Evolutionary conservation across 768 basidiomycete genomes (phyloP).

Genomic region (Auricularia auricula-judae): DNA sequence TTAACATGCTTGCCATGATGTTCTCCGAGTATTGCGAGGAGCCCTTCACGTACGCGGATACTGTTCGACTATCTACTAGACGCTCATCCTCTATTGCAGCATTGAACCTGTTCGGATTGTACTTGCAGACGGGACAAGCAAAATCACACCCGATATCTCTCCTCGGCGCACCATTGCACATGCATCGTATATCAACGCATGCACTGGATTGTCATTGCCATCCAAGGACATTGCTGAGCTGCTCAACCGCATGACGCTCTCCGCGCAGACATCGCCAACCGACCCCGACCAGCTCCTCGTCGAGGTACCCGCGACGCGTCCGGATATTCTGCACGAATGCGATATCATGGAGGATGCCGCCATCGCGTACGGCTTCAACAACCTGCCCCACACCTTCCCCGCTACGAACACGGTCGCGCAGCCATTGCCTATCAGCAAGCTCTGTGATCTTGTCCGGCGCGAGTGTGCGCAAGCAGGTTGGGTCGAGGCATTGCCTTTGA

Average conservation of each 20-base stretch:
- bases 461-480: conserved; percentile 96
- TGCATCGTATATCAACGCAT: conserved; percentile 90
- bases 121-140: conserved; percentile 61
- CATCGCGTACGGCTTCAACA: conserved; percentile 97
- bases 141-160: conserved; percentile 73
- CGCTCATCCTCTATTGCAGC: conserved; percentile 27
- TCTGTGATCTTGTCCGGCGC: conserved; percentile 75
- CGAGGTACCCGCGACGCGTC: conserved; percentile 84
- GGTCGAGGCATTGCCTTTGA: conserved; percentile 90
- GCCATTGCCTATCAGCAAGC: conserved; percentile 77
- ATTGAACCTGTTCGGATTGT: conserved; percentile 89
- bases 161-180: conserved; percentile 61
- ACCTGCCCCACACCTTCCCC: conserved; percentile 85
- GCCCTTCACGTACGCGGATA: conserved; percentile 70
- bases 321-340: conserved; percentile 96
- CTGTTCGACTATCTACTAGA: conserved; percentile 3
- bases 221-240: conserved; percentile 56
- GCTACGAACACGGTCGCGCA: conserved; percentile 91
- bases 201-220: conserved; percentile 73
- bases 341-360: conserved; percentile 98
- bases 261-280: conserved; percentile 38
- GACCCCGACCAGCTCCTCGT: conserved; percentile 61
- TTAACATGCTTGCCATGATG: conserved; percentile 94
- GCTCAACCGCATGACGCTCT: conserved; percentile 75
- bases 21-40: conserved; percentile 93